A percentile compares a stretch with the other conserved stretches of the same genome.
These are phyloP conservation scores for Aspergillus texensis DNA, from an alignment of 2,329 filamentous ascomycete species.

Conservation along the genomic window DNA sequence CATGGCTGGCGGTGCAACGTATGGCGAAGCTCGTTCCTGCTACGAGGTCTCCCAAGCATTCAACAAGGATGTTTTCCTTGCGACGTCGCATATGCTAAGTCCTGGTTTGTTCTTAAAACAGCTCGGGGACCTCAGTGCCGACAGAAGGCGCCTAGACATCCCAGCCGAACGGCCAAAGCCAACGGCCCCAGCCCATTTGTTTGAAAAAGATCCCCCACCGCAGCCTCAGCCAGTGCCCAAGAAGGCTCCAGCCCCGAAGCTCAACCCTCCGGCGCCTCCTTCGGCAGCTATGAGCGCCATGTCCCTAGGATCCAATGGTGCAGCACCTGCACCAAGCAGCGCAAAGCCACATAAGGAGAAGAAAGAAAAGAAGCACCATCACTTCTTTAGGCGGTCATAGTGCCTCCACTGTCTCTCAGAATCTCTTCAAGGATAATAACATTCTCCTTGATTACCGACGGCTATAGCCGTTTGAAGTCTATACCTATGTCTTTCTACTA, in stretches of 20 bases:
- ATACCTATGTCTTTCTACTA: slow-evolving; percentile 22
- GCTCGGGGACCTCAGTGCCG: slow-evolving; percentile 74
- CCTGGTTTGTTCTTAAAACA: slow-evolving; percentile 82
- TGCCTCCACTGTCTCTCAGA: background rate
- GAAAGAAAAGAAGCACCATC: slow-evolving; percentile 55
- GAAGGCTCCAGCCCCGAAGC: slow-evolving; percentile 24
- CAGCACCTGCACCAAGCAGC: slow-evolving; percentile 19
- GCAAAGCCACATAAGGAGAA: slow-evolving; percentile 46
- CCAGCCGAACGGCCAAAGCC: slow-evolving; percentile 78
- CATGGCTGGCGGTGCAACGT: slow-evolving; percentile 93
- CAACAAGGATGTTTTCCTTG: slow-evolving; percentile 81
- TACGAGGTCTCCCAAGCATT: slow-evolving; percentile 78
- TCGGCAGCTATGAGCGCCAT: slow-evolving; percentile 39
- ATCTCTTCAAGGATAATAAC: slow-evolving; percentile 8
- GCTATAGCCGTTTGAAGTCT: slow-evolving; percentile 13
- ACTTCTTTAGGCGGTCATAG: slow-evolving; percentile 51
- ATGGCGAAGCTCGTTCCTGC: slow-evolving; percentile 84
- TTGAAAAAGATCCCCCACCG: slow-evolving; percentile 68
- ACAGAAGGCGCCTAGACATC: slow-evolving; percentile 75
- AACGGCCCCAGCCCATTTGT: slow-evolving; percentile 83
- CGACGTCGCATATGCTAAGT: slow-evolving; percentile 89
- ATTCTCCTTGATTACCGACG: background rate
- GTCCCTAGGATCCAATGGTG: slow-evolving; percentile 35
- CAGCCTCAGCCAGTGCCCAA: slow-evolving; percentile 44
- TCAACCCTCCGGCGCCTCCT: slow-evolving; percentile 33